These are phyloP conservation scores for Cutaneotrichosporon sp. DNA, from an alignment of 1,284 basidiomycete species.

Conservation along the genomic window DNA sequence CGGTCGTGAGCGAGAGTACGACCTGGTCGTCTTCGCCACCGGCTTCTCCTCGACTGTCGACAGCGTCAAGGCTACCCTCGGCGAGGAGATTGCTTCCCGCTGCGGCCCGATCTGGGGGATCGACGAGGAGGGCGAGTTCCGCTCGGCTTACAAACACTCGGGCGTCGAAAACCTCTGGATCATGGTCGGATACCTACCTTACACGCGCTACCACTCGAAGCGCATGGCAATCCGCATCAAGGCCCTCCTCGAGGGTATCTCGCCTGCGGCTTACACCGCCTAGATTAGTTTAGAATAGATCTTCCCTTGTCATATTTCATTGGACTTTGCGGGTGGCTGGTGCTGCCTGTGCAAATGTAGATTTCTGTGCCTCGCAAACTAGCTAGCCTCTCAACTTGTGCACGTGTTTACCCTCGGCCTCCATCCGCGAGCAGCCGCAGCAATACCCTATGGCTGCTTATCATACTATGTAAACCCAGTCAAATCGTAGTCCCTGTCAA, in stretches of 20 bases:
- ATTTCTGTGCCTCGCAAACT: neutral
- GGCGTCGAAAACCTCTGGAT: constrained; percentile 61
- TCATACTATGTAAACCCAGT: too few relatives aligned
- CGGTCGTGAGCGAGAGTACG: constrained; percentile 58
- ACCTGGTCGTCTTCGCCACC: constrained; percentile 67
- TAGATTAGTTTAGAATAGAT: constrained; percentile 10
- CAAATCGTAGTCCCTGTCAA: too few relatives aligned
- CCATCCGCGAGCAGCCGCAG: too few relatives aligned
- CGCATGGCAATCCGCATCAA: constrained; percentile 34
- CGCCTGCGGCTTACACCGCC: constrained; percentile 23
- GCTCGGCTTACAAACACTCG: constrained; percentile 57
- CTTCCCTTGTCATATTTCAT: neutral
- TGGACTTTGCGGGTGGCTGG: constrained; percentile 1
- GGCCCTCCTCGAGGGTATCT: constrained; percentile 32
- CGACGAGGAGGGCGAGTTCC: constrained; percentile 62
- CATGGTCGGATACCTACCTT: constrained; percentile 57
- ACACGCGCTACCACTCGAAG: constrained; percentile 36
- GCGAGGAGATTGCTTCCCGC: constrained; percentile 57
- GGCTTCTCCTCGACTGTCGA: constrained; percentile 55
- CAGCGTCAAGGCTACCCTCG: constrained; percentile 51
- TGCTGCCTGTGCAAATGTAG: neutral
- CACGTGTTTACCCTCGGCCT: too few relatives aligned
- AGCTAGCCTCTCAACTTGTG: too few relatives aligned
- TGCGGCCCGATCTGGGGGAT: constrained; percentile 61
- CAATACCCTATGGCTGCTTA: too few relatives aligned